phyloP scores from a whole-genome alignment of 2,329 filamentous ascomycete genomes.

The Kalaharituber pfeilii region DNA sequence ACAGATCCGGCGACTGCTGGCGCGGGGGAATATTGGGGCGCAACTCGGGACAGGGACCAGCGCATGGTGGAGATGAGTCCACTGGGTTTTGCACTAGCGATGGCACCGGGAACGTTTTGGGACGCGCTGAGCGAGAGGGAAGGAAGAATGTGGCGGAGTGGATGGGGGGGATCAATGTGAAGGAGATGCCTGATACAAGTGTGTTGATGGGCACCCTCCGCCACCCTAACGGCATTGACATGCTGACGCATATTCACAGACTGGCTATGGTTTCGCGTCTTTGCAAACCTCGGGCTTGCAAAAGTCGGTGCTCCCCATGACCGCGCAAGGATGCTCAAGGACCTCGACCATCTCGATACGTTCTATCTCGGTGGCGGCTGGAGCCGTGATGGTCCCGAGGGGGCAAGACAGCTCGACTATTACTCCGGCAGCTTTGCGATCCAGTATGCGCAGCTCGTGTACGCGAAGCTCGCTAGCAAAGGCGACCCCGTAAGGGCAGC shows the following conservation, averaged over 20 bases:
- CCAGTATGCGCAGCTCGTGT: conserved; percentile 61
- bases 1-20: conserved; percentile 44
- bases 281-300: conserved; percentile 61
- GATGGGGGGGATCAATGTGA: conserved; percentile 63
- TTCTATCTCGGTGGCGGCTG: conserved; percentile 70
- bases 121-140: conserved; percentile 44
- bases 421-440: conserved; percentile 72
- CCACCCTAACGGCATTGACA: background rate
- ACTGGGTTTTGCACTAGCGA: conserved; percentile 55
- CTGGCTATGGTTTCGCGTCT: conserved; percentile 71
- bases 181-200: conserved; percentile 52
- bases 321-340: conserved; percentile 49
- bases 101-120: conserved; percentile 45
- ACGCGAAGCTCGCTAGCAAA: conserved; percentile 51
- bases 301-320: conserved; percentile 58
- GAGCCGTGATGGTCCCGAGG: conserved; percentile 65
- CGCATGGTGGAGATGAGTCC: conserved; percentile 76
- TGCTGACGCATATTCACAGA: conserved; percentile 37
- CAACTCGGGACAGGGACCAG: conserved; percentile 58
- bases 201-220: conserved; percentile 34
- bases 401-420: conserved; percentile 71
- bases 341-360: conserved; percentile 61
- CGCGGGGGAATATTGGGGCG: conserved; percentile 55
- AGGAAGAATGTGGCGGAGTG: conserved; percentile 49
- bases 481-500: conserved; percentile 46